Percentiles rank a stretch among this genome's conserved stretches.
Conservation (phyloP, 228 moss, liverwort and hornwort species). For the Sphagnum magellanicum region DNA sequence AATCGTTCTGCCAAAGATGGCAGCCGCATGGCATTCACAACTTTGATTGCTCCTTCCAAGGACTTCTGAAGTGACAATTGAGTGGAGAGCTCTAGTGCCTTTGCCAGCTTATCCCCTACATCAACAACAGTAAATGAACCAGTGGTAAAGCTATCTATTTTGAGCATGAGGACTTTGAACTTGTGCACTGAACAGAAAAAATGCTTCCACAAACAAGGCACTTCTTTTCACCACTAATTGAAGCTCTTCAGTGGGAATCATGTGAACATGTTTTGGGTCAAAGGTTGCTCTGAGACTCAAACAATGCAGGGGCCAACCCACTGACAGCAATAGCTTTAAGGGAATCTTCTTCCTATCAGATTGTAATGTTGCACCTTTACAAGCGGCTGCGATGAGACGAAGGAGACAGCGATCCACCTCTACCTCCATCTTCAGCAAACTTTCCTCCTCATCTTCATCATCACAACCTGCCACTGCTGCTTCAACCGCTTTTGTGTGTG, state of each 20-base stretch:
- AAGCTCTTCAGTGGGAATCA: background rate
- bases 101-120: slow-evolving; percentile 82
- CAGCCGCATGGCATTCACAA: slow-evolving; percentile 79
- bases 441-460: slow-evolving; percentile 63
- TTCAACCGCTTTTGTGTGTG: slow-evolving; percentile 55
- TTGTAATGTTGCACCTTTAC: slow-evolving; percentile 47
- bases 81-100: slow-evolving; percentile 77
- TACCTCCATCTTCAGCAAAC: slow-evolving; percentile 66
- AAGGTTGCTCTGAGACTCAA: too few species aligned
- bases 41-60: slow-evolving; percentile 85
- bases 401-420: slow-evolving; percentile 87
- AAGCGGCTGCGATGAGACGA: slow-evolving; percentile 82
- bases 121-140: background rate
- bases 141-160: background rate
- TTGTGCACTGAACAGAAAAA: background rate
- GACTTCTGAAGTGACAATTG: slow-evolving; percentile 86
- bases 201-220: background rate
- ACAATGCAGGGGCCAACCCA: too few species aligned
- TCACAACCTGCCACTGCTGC: slow-evolving; percentile 58
- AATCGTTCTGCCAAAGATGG: slow-evolving; percentile 80
- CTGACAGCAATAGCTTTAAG: too few species aligned
- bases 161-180: background rate
- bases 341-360: background rate
- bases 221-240: background rate
- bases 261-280: too few species aligned